Conservation (phyloP, 163 green algal species). For the Scenedesmus sp. region DNA sequence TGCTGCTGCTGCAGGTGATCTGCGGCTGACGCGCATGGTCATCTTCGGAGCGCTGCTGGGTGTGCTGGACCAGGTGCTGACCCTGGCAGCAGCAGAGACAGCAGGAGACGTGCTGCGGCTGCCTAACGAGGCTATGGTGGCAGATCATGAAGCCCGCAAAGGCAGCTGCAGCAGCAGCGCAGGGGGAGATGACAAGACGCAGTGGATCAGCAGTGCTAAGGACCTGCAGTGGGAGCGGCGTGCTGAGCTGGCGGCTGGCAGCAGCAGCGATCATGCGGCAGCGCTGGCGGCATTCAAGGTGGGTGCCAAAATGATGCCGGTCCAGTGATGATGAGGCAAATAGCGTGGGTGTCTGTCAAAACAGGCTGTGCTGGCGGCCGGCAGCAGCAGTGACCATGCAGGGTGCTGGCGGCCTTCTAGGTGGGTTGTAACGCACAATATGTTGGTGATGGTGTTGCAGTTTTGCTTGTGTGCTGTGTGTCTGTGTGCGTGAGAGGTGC, state of each 20-base stretch:
- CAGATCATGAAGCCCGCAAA: neutral
- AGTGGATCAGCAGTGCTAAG: neutral
- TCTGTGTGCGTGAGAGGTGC: too few relatives aligned
- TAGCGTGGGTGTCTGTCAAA: too few relatives aligned
- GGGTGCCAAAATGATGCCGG: neutral
- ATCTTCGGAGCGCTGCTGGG: constrained; percentile 39
- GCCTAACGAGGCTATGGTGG: constrained; percentile 20
- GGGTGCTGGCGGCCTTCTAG: too few relatives aligned
- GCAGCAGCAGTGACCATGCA: too few relatives aligned
- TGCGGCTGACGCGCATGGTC: constrained; percentile 34
- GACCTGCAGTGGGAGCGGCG: neutral
- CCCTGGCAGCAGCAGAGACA: constrained; percentile 37
- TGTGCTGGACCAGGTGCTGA: constrained; percentile 28
- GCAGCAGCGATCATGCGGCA: neutral
- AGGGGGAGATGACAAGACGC: too few relatives aligned
- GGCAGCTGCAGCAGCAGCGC: neutral
- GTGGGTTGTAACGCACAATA: too few relatives aligned
- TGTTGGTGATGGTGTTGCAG: too few relatives aligned
- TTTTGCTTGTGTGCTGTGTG: too few relatives aligned
- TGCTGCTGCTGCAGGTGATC: neutral
- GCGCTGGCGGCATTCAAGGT: constrained; percentile 2
- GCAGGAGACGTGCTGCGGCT: constrained; percentile 5
- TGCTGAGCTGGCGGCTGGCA: neutral
- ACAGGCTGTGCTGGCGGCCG: too few relatives aligned
- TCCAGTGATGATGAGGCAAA: too few relatives aligned